These are phyloP conservation scores for Oleoguttula mirabilis DNA, from an alignment of 495 filamentous ascomycete species.

Conservation along the genomic window DNA sequence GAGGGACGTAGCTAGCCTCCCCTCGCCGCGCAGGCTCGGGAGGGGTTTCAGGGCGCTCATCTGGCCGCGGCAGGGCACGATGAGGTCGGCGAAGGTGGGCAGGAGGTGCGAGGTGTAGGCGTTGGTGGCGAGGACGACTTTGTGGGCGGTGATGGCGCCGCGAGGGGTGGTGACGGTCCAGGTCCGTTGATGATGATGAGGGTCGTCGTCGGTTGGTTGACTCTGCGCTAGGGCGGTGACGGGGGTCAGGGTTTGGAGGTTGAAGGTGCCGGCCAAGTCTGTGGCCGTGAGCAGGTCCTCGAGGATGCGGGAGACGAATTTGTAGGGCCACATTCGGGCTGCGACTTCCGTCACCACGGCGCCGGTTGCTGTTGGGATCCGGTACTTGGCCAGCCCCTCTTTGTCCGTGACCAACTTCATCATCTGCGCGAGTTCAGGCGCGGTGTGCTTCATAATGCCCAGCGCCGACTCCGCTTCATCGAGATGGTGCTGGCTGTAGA, in stretches of 20 bases:
- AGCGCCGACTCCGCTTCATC: slow-evolving; percentile 34
- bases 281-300: slow-evolving; percentile 38
- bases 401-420: slow-evolving; percentile 26
- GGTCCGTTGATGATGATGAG: no score
- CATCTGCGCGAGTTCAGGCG: slow-evolving; percentile 39
- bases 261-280: slow-evolving; percentile 35
- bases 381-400: slow-evolving; percentile 25
- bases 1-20: slow-evolving; percentile 39
- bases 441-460: slow-evolving; percentile 29
- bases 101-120: slow-evolving; percentile 64
- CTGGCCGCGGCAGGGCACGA: slow-evolving; percentile 65
- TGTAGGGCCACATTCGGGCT: slow-evolving; percentile 64
- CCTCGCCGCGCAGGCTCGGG: slow-evolving; percentile 27
- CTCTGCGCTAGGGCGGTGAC: slow-evolving; percentile 37
- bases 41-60: slow-evolving; percentile 55
- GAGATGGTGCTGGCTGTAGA: slow-evolving; percentile 39
- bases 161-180: slow-evolving; percentile 52
- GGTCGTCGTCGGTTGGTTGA: slow-evolving; percentile 13
- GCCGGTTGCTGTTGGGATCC: slow-evolving; percentile 35
- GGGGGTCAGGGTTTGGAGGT: slow-evolving; percentile 63
- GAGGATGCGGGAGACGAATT: slow-evolving; percentile 56
- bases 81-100: slow-evolving; percentile 52
- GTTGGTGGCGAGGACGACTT: slow-evolving; percentile 68
- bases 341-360: slow-evolving; percentile 35
- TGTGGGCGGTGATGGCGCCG: slow-evolving; percentile 44